phyloP scores from a whole-genome alignment of 164 flowering plant species.

The Vitis labrusca region DNA sequence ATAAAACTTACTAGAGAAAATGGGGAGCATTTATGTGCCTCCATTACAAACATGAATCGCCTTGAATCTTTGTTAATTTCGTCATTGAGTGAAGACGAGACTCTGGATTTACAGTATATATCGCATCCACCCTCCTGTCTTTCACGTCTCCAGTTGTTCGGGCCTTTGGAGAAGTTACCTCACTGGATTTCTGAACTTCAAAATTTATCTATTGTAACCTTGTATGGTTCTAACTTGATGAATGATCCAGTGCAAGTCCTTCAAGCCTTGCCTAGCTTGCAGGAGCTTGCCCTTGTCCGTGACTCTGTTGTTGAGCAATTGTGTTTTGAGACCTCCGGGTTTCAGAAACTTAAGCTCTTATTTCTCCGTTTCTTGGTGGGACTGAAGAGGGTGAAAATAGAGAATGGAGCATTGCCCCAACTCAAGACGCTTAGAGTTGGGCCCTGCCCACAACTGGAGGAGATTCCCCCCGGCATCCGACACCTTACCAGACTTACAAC shows the following conservation, averaged over 20 bases:
- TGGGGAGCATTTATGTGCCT: constrained; percentile 3
- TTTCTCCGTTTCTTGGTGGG: neutral
- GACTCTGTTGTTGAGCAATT: constrained; percentile 1
- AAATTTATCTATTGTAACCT: no score
- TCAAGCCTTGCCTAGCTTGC: constrained; percentile 10
- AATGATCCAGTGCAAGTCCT: neutral
- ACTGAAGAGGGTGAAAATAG: neutral
- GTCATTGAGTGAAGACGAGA: neutral
- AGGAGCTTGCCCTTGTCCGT: neutral
- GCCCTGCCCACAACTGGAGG: no score
- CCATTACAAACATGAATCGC: constrained; percentile 15
- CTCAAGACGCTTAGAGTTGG: neutral
- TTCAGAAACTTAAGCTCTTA: constrained; percentile 12
- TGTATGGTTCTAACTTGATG: no score
- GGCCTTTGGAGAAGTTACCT: constrained; percentile 12
- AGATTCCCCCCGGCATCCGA: no score
- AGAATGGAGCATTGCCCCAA: constrained; percentile 7
- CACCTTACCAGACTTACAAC: no score
- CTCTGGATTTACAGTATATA: constrained; percentile 1
- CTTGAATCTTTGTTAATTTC: constrained; percentile 2
- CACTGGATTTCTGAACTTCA: constrained; percentile 12
- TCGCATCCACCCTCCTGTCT: constrained; percentile 1
- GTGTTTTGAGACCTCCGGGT: neutral
- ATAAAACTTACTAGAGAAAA: neutral
- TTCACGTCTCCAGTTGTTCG: constrained; percentile 1